Evolutionary conservation across 306 rosid genomes (phyloP).

Genomic region (Cucurbita maxima): DNA sequence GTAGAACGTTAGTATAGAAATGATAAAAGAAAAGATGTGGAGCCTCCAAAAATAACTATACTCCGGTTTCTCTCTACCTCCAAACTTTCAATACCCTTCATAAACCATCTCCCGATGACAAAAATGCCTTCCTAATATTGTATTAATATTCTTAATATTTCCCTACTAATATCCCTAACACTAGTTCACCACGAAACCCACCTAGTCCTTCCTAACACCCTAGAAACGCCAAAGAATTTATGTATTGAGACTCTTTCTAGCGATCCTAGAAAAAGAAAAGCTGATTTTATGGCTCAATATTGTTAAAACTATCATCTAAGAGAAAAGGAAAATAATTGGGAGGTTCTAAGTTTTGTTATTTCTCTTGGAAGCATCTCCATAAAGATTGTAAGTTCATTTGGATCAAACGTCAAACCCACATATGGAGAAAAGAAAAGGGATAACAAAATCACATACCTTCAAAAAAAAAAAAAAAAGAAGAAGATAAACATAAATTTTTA

Average conservation of each 20-base stretch:
- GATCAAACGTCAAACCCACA: background rate
- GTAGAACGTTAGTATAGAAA: background rate
- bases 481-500: background rate
- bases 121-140: background rate
- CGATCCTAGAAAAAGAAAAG: background rate
- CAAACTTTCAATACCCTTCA: background rate
- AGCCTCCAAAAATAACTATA: background rate
- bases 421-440: background rate
- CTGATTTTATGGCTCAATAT: background rate
- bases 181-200: background rate
- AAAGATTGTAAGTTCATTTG: background rate
- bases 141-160: background rate
- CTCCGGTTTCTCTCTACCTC: background rate
- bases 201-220: background rate
- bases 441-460: background rate
- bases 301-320: background rate
- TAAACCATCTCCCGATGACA: background rate
- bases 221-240: background rate
- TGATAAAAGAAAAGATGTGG: background rate
- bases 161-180: background rate
- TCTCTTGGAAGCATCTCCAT: background rate
- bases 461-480: background rate
- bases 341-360: background rate
- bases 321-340: background rate
- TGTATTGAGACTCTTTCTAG: background rate